Evolutionary conservation across 768 basidiomycete genomes (phyloP).

Genomic region (Tephrocybe sp.): DNA sequence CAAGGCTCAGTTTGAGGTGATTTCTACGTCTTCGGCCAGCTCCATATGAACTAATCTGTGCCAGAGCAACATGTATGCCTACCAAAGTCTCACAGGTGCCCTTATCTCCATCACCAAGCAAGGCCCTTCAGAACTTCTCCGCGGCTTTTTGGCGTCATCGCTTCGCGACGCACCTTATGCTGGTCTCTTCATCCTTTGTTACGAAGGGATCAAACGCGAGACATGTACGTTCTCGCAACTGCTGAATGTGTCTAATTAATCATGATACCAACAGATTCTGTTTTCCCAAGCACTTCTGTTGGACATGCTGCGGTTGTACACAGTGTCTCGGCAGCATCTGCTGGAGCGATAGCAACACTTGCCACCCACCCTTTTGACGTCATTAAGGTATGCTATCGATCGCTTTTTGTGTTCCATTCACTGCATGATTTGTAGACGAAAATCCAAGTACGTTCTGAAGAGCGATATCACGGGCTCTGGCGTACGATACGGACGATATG

Average conservation of each 20-base stretch:
- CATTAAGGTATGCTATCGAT: conserved; percentile 61
- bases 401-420: neutral
- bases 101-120: conserved; percentile 57
- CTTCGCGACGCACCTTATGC: conserved; percentile 95
- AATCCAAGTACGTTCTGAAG: conserved; percentile 84
- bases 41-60: conserved; percentile 2
- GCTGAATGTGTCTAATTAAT: neutral
- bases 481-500: conserved; percentile 67
- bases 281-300: conserved; percentile 41
- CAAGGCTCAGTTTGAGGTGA: conserved; percentile 89
- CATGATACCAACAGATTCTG: conserved; percentile 27
- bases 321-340: conserved; percentile 67
- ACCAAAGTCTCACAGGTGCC: conserved; percentile 58
- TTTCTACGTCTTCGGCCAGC: conserved; percentile 15
- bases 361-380: conserved; percentile 93
- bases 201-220: conserved; percentile 82
- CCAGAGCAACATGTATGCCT: conserved; percentile 78
- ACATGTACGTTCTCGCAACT: conserved; percentile 42
- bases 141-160: conserved; percentile 84
- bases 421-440: conserved; percentile 58
- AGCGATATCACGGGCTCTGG: conserved; percentile 67
- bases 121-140: conserved; percentile 79
- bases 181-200: conserved; percentile 83
- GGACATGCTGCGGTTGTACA: conserved; percentile 54
- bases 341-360: conserved; percentile 81